Percentiles rank a stretch among this genome's conserved stretches.
Evolutionary conservation across 768 basidiomycete genomes (phyloP).

Genomic region (Tricholoma furcatifolium): DNA sequence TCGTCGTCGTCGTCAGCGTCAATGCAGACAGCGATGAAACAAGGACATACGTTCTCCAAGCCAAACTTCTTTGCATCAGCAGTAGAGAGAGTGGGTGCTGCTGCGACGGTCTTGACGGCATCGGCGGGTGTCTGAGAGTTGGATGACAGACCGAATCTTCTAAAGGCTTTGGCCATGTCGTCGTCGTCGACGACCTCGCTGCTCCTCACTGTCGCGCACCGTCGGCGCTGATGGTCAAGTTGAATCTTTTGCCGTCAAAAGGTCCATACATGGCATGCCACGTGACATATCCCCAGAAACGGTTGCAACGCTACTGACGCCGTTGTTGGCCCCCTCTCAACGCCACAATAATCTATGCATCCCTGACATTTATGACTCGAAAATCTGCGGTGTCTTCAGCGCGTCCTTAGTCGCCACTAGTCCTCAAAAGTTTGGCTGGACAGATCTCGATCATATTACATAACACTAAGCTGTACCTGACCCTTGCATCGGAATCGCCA

Average conservation of each 20-base stretch:
- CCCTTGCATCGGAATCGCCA: background rate
- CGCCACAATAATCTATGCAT: slow-evolving; percentile 2
- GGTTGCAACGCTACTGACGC: background rate
- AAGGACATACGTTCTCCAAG: slow-evolving; percentile 85
- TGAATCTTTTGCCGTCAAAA: slow-evolving; percentile 15
- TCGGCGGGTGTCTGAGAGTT: slow-evolving; percentile 16
- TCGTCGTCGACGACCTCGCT: slow-evolving; percentile 10
- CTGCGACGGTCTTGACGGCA: slow-evolving; percentile 30
- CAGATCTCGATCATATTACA: slow-evolving; percentile 16
- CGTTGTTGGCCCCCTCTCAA: background rate
- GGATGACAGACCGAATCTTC: slow-evolving; percentile 12
- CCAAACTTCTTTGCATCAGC: slow-evolving; percentile 90
- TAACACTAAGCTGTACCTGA: slow-evolving; percentile 13
- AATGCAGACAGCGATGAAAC: background rate
- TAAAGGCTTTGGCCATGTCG: slow-evolving; percentile 13
- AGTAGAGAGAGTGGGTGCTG: slow-evolving; percentile 39
- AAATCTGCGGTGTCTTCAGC: too few relatives aligned
- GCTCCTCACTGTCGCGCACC: slow-evolving; percentile 5
- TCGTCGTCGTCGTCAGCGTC: slow-evolving; percentile 7
- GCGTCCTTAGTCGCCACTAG: too few relatives aligned
- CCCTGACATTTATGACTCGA: background rate
- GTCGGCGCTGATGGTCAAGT: slow-evolving; percentile 8
- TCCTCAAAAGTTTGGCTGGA: too few relatives aligned
- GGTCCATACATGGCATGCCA: slow-evolving; percentile 10
- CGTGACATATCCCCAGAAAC: slow-evolving; percentile 6